Conservation (phyloP, 805 yeast species). For the Scheffersomyces lignosus region DNA sequence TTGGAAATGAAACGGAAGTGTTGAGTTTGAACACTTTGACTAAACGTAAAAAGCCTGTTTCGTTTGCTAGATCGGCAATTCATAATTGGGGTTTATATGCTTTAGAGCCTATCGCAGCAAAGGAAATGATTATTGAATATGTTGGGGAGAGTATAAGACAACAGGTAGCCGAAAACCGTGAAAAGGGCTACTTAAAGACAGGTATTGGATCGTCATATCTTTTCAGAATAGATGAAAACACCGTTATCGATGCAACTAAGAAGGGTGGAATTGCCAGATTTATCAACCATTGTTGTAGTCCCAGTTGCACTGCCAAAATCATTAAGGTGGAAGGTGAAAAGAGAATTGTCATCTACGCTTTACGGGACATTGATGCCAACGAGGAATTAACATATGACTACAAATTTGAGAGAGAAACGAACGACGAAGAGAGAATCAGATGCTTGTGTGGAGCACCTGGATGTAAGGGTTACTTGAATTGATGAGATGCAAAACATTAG, state of each 20-base stretch:
- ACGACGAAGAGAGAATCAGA: constrained; percentile 81
- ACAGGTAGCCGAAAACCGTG: constrained; percentile 92
- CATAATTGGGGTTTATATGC: constrained; percentile 99
- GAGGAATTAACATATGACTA: constrained; percentile 96
- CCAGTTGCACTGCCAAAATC: constrained; percentile 95
- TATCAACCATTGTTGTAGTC: constrained; percentile 96
- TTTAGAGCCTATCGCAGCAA: constrained; percentile 89
- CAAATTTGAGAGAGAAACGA: constrained; percentile 88
- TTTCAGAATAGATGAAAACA: constrained; percentile 89
- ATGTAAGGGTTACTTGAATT: constrained; percentile 90
- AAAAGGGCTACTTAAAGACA: constrained; percentile 75
- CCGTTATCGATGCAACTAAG: constrained; percentile 96
- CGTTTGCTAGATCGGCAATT: constrained; percentile 95
- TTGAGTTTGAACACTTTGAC: constrained; percentile 83
- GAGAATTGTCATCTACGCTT: constrained; percentile 92
- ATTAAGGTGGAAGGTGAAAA: constrained; percentile 92
- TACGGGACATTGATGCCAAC: constrained; percentile 81
- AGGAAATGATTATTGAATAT: constrained; percentile 96
- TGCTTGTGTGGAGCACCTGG: constrained; percentile 95
- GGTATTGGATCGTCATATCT: constrained; percentile 96
- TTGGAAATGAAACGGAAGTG: constrained; percentile 80
- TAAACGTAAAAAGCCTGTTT: constrained; percentile 88
- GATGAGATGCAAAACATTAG: constrained; percentile 3
- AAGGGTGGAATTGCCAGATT: constrained; percentile 97
- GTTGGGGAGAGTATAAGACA: constrained; percentile 94